Base-by-base conservation (phyloP, 1,139 yeast genomes). In the Lodderomyces parapsilosis region DNA sequence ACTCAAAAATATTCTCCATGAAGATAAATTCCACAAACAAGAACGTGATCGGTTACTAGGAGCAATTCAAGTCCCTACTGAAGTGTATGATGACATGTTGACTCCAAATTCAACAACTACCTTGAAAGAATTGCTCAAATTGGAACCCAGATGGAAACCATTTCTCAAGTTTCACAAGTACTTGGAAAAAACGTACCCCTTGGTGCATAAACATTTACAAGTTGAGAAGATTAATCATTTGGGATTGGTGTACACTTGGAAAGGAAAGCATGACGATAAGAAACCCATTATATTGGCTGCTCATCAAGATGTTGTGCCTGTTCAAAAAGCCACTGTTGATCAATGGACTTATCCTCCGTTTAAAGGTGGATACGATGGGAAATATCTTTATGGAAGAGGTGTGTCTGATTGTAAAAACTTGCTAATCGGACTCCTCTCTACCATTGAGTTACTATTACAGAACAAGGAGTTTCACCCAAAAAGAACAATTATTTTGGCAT, bases 51-150 rank as follows among this genome's bases (percentile, higher is more conserved):
- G 71, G 50, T 62, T 81, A 35, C 60, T 76, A 7, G 80, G 77
- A 10, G 82, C 90, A 1, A 68, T 86, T 24, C 71, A 70, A 51
- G 65, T 83, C 39, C 81, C 86, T 13, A 83, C 93, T 6, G 81
- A 78, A 52, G 73, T 79, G 15, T 78, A 66, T 48, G 94, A 86
- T 56, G 68, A 66, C 9, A 61, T 66, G 57, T 54, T 56, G 7
- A 59, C 59, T 41, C 69, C 68, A 0, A 10, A 53, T 60, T 6
- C 54, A 65, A 62, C 19, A 54, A 65, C 42, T 40, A 33, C 59
- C 31, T 30, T 13, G 11, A n/a, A 30, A 5, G 6, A 14, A 9
- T 15, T 15, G n/a, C 19, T 30, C 33, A 6, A 15, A 3, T 13
- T 17, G 13, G 67, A 63, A 36, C 62, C 63, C 3, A 47, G 52